Percentiles rank a stretch among this genome's conserved stretches.
Evolutionary conservation across 352 stramenopile species (phyloP).

Genomic region (Phytophthora citrophthora): DNA sequence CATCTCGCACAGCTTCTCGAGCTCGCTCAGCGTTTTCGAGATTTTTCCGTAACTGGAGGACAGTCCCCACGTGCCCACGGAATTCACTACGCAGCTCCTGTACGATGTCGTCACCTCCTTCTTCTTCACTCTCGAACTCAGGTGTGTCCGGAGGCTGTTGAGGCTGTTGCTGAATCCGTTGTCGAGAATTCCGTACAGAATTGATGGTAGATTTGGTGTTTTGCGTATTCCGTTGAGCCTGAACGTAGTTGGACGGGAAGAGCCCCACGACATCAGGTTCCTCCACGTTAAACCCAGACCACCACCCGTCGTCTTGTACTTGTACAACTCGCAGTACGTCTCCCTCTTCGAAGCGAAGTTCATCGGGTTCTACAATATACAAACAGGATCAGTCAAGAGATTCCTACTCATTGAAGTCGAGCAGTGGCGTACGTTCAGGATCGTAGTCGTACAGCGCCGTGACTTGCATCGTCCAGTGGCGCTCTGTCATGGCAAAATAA

Average conservation of each 20-base stretch:
- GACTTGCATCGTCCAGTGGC: constrained; percentile 51
- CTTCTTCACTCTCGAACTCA: constrained; percentile 21
- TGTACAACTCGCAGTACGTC: constrained; percentile 53
- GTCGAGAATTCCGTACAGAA: constrained; percentile 7
- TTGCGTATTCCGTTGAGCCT: constrained; percentile 27
- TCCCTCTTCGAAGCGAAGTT: constrained; percentile 55
- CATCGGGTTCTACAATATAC: constrained; percentile 50
- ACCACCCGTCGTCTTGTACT: constrained; percentile 73
- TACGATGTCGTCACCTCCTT: constrained; percentile 18
- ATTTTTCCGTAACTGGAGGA: constrained; percentile 50
- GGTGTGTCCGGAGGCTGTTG: constrained; percentile 8
- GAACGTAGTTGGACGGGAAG: constrained; percentile 78
- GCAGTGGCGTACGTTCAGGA: constrained; percentile 50
- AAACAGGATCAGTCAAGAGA: not conserved
- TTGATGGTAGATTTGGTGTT: constrained; percentile 3
- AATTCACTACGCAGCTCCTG: constrained; percentile 16
- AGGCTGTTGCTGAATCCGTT: constrained; percentile 27
- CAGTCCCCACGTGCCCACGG: constrained; percentile 30
- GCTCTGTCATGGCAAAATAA: constrained; percentile 13
- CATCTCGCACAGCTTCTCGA: constrained; percentile 41
- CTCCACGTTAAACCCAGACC: constrained; percentile 48
- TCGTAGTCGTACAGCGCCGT: constrained; percentile 69
- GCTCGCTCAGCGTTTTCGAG: constrained; percentile 51
- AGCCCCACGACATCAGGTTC: constrained; percentile 40
- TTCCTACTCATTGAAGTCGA: not conserved